Evolutionary conservation across 495 filamentous ascomycete genomes (phyloP).

Genomic region (Letharia lupina): DNA sequence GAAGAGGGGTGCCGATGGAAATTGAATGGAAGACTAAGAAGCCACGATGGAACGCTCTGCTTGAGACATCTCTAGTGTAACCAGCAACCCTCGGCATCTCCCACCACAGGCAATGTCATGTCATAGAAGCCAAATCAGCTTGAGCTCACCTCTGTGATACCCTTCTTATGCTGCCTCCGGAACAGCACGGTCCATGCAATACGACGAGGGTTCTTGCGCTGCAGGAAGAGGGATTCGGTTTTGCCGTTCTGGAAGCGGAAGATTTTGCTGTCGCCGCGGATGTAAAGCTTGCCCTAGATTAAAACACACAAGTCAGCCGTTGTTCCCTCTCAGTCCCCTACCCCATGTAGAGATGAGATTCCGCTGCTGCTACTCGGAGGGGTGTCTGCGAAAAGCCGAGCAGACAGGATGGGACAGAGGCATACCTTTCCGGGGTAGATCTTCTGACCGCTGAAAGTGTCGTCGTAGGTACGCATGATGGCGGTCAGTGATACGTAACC

Average conservation of each 20-base stretch:
- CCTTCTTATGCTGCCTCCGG: constrained; percentile 99
- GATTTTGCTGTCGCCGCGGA: constrained; percentile 99
- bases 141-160: constrained; percentile 93
- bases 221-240: constrained; percentile 98
- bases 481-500: constrained; percentile 34
- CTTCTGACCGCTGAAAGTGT: constrained; percentile 93
- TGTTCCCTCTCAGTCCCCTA: not conserved
- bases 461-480: constrained; percentile 98
- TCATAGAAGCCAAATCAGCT: too few species aligned
- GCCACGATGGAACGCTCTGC: not conserved
- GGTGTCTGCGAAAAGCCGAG: not conserved
- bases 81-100: not conserved
- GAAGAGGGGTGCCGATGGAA: not conserved
- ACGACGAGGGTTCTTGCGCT: constrained; percentile 99
- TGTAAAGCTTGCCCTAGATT: constrained; percentile 88
- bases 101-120: not conserved
- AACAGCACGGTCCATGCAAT: constrained; percentile 98
- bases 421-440: constrained; percentile 99
- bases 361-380: not conserved
- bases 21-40: not conserved
- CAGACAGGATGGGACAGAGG: constrained; percentile 21
- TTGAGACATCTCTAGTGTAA: not conserved
- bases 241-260: constrained; percentile 99
- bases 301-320: not conserved
- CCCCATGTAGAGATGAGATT: not conserved